These are phyloP conservation scores for Arthrobotrys sphaeroides DNA, from an alignment of 2,329 filamentous ascomycete genomes.

Conservation along the genomic window DNA sequence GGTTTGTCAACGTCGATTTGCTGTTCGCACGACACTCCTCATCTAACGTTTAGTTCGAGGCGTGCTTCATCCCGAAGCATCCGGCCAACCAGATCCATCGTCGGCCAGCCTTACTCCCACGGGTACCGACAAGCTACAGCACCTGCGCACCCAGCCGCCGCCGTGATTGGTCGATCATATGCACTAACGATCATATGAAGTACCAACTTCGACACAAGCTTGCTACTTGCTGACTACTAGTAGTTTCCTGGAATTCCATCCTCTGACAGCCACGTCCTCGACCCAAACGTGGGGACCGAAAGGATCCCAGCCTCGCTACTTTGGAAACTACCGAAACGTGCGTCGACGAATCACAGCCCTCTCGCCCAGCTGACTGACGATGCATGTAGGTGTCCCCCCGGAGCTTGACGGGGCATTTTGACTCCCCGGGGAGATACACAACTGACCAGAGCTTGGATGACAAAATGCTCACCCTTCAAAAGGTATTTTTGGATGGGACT, in stretches of 20 bases:
- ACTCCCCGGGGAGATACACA: slow-evolving; percentile 6
- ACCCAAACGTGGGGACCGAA: slow-evolving; percentile 29
- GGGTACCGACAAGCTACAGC: slow-evolving; percentile 22
- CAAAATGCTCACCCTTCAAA: slow-evolving; percentile 22
- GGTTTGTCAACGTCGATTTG: neutral
- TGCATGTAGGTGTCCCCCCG: slow-evolving; percentile 23
- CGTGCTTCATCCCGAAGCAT: slow-evolving; percentile 13
- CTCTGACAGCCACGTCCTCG: slow-evolving; percentile 30
- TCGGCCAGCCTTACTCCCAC: slow-evolving; percentile 10
- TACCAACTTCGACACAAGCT: slow-evolving; percentile 1
- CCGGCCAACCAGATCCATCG: slow-evolving; percentile 24
- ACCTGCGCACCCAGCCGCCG: slow-evolving; percentile 5
- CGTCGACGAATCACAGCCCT: slow-evolving; percentile 46
- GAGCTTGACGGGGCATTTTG: slow-evolving; percentile 46
- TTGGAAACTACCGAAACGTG: slow-evolving; percentile 33
- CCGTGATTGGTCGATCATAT: slow-evolving; percentile 27
- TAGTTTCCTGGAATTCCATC: neutral
- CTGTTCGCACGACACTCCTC: slow-evolving; percentile 13
- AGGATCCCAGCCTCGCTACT: slow-evolving; percentile 37
- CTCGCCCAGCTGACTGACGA: slow-evolving; percentile 32
- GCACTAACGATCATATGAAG: slow-evolving; percentile 15
- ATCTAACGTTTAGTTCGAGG: slow-evolving; percentile 2
- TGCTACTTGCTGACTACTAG: slow-evolving; percentile 4
- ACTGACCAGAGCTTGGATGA: slow-evolving; percentile 15
- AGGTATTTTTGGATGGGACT: slow-evolving; percentile 33